Conservation (phyloP, 805 yeast species). For the Saccharomycopsis schoenii region DNA sequence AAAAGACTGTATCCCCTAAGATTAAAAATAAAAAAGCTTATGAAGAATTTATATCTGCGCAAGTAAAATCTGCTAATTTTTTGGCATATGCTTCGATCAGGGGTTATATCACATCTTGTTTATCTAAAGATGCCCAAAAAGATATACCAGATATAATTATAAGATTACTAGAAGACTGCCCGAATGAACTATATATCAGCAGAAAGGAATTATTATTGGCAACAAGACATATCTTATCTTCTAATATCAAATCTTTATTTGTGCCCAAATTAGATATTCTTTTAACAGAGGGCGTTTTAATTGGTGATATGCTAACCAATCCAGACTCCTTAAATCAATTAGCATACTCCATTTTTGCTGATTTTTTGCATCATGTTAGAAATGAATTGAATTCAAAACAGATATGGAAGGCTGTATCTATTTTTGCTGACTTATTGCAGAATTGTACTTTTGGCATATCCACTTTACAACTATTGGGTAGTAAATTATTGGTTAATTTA, state of each 20-base stretch:
- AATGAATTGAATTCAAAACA: slow-evolving; percentile 72
- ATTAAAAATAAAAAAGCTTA: slow-evolving; percentile 70
- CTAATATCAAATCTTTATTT: slow-evolving; percentile 74
- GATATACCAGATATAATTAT: slow-evolving; percentile 85
- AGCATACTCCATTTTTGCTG: slow-evolving; percentile 94
- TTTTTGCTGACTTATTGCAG: slow-evolving; percentile 70
- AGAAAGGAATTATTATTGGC: slow-evolving; percentile 90
- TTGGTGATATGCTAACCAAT: slow-evolving; percentile 89
- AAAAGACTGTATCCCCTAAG: slow-evolving; percentile 63
- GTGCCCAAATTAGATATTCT: slow-evolving; percentile 77
- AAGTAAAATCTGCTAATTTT: slow-evolving; percentile 92
- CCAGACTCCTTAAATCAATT: slow-evolving; percentile 83
- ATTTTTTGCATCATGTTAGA: slow-evolving; percentile 85
- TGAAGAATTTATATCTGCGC: slow-evolving; percentile 84
- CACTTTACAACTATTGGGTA: slow-evolving; percentile 94
- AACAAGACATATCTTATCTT: slow-evolving; percentile 83
- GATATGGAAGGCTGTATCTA: slow-evolving; percentile 76
- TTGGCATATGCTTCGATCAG: slow-evolving; percentile 85
- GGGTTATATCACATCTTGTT: slow-evolving; percentile 52
- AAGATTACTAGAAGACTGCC: slow-evolving; percentile 86
- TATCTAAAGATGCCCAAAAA: background rate
- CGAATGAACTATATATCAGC: slow-evolving; percentile 84
- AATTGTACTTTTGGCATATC: slow-evolving; percentile 67
- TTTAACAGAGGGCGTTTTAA: slow-evolving; percentile 76
- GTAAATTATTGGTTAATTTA: slow-evolving; percentile 75